Percentiles rank a stretch among this genome's conserved stretches.
phyloP scores from a whole-genome alignment of 73 alveolate species.

The Blepharisma japonicum region DNA sequence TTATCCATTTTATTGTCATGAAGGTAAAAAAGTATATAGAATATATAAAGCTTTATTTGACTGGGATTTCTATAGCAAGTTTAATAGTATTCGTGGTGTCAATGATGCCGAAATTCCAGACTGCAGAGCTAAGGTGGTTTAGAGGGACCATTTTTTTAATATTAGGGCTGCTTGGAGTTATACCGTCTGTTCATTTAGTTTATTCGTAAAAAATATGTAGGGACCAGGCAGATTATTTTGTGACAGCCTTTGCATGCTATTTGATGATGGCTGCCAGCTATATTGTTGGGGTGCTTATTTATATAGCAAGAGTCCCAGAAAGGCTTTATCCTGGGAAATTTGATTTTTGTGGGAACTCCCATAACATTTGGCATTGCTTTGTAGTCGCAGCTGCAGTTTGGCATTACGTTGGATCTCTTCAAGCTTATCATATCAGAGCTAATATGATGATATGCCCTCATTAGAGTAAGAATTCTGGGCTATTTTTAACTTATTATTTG shows the following conservation, averaged over 20 bases:
- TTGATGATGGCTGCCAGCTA: constrained; percentile 81
- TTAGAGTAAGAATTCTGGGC: no score
- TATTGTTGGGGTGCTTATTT: constrained; percentile 72
- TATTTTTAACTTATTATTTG: no score
- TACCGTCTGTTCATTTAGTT: constrained; percentile 69
- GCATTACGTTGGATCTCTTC: constrained; percentile 47
- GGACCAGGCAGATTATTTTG: constrained; percentile 26
- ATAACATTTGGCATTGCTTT: constrained; percentile 51
- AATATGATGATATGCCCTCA: no score
- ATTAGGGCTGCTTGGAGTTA: constrained; percentile 76
- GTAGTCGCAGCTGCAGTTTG: constrained; percentile 53
- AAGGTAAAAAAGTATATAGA: constrained; percentile 6
- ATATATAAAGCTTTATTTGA: constrained; percentile 43
- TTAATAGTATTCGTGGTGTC: constrained; percentile 65
- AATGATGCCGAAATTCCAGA: constrained; percentile 71
- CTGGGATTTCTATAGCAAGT: constrained; percentile 46
- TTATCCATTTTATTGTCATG: constrained; percentile 81
- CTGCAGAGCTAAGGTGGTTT: constrained; percentile 65
- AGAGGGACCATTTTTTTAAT: constrained; percentile 75
- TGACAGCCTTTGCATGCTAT: constrained; percentile 46
- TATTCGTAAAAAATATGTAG: constrained; percentile 31
- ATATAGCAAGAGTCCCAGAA: constrained; percentile 79
- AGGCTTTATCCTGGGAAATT: constrained; percentile 75
- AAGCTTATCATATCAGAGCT: constrained; percentile 10
- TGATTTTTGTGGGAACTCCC: constrained; percentile 67